A percentile compares a stretch with the other conserved stretches of the same genome.
These are phyloP conservation scores for Diplodia seriata DNA, from an alignment of 2,329 filamentous ascomycete species.

Conservation along the genomic window DNA sequence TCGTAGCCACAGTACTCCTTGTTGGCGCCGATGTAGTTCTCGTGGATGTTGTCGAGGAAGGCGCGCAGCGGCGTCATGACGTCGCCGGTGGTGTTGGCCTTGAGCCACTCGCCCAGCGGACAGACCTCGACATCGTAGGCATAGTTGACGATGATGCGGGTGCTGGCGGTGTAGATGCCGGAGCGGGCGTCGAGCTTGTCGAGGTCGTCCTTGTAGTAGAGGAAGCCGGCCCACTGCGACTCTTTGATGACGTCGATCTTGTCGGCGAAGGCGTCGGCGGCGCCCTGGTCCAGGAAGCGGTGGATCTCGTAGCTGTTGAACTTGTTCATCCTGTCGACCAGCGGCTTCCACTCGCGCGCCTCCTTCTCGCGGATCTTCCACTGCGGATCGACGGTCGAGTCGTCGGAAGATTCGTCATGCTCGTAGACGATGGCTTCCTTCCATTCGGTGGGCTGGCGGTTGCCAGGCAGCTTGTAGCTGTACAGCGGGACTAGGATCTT, in stretches of 20 bases:
- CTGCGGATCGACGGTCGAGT: neutral
- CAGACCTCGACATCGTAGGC: neutral
- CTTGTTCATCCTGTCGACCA: neutral
- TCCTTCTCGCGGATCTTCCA: neutral
- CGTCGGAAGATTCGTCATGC: neutral
- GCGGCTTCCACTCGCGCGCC: neutral
- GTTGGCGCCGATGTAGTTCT: neutral
- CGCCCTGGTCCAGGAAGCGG: neutral
- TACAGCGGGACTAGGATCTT: neutral
- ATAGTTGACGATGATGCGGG: neutral
- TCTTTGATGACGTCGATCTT: neutral
- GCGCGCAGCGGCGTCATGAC: neutral
- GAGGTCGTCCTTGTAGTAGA: neutral
- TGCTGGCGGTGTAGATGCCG: neutral
- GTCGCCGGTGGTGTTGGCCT: neutral
- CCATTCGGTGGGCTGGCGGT: neutral
- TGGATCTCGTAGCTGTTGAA: neutral
- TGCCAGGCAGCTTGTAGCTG: neutral
- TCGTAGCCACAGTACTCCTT: constrained; percentile 1
- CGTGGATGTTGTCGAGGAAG: neutral
- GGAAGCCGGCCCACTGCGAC: neutral
- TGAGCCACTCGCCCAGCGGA: neutral
- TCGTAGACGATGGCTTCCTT: neutral
- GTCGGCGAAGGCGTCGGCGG: neutral
- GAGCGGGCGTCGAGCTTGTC: neutral